phyloP scores from a whole-genome alignment of 176 grass and related monocot species.

The Saccharum spontaneum region DNA sequence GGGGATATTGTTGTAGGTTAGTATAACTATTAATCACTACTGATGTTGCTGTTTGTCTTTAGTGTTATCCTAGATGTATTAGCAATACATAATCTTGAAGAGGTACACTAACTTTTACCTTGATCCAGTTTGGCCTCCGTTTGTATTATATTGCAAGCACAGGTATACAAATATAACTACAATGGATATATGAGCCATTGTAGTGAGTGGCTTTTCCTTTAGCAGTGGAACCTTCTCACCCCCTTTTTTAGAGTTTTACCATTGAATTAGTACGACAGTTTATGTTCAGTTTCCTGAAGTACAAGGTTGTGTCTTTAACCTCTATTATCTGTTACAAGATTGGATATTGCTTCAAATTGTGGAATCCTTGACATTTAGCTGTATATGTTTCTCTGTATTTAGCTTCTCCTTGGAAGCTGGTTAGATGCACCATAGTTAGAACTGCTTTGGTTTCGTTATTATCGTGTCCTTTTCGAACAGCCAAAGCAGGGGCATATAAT shows the following conservation, averaged over 20 bases:
- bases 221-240: background rate
- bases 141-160: slow-evolving; percentile 6
- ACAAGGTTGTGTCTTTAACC: background rate
- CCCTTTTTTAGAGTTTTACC: background rate
- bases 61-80: slow-evolving; percentile 15
- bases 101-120: background rate
- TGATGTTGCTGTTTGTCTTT: slow-evolving; percentile 15
- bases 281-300: background rate
- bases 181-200: background rate
- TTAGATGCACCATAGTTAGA: background rate
- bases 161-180: background rate
- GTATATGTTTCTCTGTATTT: slow-evolving; percentile 12
- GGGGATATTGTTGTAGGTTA: slow-evolving; percentile 13
- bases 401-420: background rate
- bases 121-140: background rate
- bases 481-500: background rate
- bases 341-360: slow-evolving; percentile 6
- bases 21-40: background rate
- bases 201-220: background rate
- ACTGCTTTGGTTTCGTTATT: background rate
- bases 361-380: background rate
- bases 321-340: background rate
- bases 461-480: background rate
- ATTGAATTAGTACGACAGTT: background rate
- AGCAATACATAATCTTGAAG: background rate